These are phyloP conservation scores for Yamadazyma pseudoaaseri DNA, from an alignment of 1,139 yeast genomes.

Conservation along the genomic window DNA sequence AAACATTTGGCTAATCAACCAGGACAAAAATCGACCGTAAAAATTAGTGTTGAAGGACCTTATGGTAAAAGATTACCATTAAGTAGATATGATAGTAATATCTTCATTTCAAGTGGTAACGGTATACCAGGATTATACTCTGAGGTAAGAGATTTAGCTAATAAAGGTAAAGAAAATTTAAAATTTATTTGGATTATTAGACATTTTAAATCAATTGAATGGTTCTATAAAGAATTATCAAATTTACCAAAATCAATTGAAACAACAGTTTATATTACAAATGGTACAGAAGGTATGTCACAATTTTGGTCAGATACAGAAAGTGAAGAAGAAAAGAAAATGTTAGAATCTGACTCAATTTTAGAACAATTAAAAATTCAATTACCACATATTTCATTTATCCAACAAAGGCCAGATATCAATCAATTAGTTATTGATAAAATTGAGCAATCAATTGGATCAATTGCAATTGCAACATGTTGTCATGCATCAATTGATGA, in stretches of 20 bases:
- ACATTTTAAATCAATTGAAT: conserved; percentile 44
- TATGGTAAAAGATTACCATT: conserved; percentile 33
- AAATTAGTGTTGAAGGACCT: conserved; percentile 42
- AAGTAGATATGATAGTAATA: conserved; percentile 50
- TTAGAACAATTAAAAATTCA: conserved; percentile 18
- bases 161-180: conserved; percentile 14
- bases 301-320: conserved; percentile 19
- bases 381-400: conserved; percentile 26
- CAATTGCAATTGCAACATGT: conserved; percentile 40
- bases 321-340: conserved; percentile 15
- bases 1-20: conserved; percentile 48
- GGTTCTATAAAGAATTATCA: conserved; percentile 48
- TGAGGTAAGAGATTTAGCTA: conserved; percentile 29
- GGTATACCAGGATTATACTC: conserved; percentile 61
- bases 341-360: conserved; percentile 18
- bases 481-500: conserved; percentile 44
- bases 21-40: conserved; percentile 34
- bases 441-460: conserved; percentile 26
- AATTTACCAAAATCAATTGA: conserved; percentile 24
- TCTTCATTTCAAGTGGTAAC: conserved; percentile 67
- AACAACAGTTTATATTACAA: conserved; percentile 38
- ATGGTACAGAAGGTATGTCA: conserved; percentile 15
- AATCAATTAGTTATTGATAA: conserved; percentile 30
- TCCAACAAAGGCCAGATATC: conserved; percentile 45
- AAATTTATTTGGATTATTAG: conserved; percentile 38